Base-by-base conservation (phyloP, 2,329 filamentous ascomycete genomes). In the Xylariaceae sp. region DNA sequence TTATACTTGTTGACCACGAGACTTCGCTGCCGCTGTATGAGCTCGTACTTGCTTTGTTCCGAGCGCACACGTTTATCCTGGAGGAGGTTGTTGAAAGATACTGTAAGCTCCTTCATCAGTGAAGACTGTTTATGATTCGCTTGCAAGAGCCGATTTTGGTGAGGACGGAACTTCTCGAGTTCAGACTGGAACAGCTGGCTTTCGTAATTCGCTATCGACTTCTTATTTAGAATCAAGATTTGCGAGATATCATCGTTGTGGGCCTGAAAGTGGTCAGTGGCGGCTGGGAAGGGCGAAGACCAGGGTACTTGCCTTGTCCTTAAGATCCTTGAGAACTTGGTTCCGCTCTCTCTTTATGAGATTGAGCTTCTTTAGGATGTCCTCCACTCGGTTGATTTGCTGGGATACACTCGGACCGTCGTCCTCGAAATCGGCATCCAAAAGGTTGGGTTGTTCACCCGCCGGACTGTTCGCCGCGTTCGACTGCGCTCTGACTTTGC, bases 191-290 rank as follows among this genome's bases (percentile, higher is more conserved):
- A 98, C 3, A 98, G 72, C 51, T 94, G 87, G 10, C 72, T 80
- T 58, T 98, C 92, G 51, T 92, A 90, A 52, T 87, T 94, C 14
- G 87, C 75, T 51, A 96, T 90, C 2, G 87, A 83, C 61, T 96
- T 98, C 58, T 96, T 96, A 69, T 98, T 98, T 38, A 98, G 67
- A 36, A 98, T 98, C 39, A 98, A 70, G 10, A 96, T 89, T 53
- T 94, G 92, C 5, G 89, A 95, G 43, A 98, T 98, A 52, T 98
- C 93, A 53, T 98, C 93, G 45, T 83, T 87, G 61, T 94, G 90
- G 33, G 90, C 82, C 90, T 95, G 33, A 8, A 13, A n/a, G 10
- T 19, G 17, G 38, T 44, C 12, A 30, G 41, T 19, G 18, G 22
- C 12, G 32, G 32, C 9, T 13, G 9, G 7, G 15, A 13, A 29